Percentiles rank a stretch among this genome's conserved stretches.
Evolutionary conservation across 2,329 filamentous ascomycete species (phyloP).

Genomic region (Xylariaceae sp.): DNA sequence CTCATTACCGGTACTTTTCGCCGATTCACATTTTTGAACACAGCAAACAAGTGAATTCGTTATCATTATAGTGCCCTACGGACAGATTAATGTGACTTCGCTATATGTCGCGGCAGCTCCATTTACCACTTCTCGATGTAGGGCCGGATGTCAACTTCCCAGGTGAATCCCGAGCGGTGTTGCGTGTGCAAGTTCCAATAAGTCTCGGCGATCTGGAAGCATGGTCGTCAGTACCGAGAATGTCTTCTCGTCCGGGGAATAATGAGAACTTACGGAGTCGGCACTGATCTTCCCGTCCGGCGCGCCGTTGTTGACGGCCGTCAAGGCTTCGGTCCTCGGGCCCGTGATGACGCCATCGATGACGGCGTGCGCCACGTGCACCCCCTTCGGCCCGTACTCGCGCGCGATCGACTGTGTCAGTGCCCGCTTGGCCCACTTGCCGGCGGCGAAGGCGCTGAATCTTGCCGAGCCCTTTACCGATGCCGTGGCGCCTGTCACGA

Average conservation of each 20-base stretch:
- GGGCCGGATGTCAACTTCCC: slow-evolving; percentile 67
- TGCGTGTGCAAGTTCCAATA: slow-evolving; percentile 74
- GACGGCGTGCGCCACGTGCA: slow-evolving; percentile 70
- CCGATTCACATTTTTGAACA: too few species aligned
- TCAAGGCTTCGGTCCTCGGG: slow-evolving; percentile 54
- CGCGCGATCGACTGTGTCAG: slow-evolving; percentile 63
- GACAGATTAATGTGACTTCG: not conserved
- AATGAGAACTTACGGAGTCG: slow-evolving; percentile 53
- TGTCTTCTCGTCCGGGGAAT: too few species aligned
- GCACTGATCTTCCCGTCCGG: slow-evolving; percentile 57
- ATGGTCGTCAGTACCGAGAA: slow-evolving; percentile 9
- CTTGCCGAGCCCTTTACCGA: slow-evolving; percentile 61
- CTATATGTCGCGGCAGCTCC: not conserved
- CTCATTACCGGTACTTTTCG: too few species aligned
- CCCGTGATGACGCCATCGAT: slow-evolving; percentile 76
- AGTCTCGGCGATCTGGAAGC: slow-evolving; percentile 59
- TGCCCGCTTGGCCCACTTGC: slow-evolving; percentile 67
- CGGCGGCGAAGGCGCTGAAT: slow-evolving; percentile 61
- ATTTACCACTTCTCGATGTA: slow-evolving; percentile 63
- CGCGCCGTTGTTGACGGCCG: slow-evolving; percentile 32
- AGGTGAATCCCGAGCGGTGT: slow-evolving; percentile 65
- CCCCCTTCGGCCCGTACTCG: slow-evolving; percentile 69
- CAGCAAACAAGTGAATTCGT: not conserved
- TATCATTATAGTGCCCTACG: not conserved
- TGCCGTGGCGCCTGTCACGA: slow-evolving; percentile 74